A percentile compares a stretch with the other conserved stretches of the same genome.
phyloP scores from a whole-genome alignment of 495 filamentous ascomycete species.

The Penicillium manginii region DNA sequence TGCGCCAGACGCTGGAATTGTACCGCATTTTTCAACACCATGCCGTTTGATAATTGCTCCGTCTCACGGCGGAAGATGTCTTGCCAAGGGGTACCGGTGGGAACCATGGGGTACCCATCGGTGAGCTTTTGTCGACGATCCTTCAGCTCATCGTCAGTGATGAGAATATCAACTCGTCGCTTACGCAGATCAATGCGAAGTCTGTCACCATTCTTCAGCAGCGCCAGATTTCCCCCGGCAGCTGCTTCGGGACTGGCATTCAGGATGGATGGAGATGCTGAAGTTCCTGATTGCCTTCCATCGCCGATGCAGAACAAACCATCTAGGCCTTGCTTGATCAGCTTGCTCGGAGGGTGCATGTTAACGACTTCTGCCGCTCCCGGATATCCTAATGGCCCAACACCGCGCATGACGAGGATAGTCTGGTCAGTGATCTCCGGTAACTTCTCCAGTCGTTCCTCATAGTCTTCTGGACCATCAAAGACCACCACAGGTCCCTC shows the following conservation, averaged over 20 bases:
- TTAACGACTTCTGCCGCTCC: slow-evolving; percentile 61
- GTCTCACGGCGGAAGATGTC: slow-evolving; percentile 56
- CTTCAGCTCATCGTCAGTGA: slow-evolving; percentile 64
- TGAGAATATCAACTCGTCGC: slow-evolving; percentile 55
- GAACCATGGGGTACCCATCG: slow-evolving; percentile 30
- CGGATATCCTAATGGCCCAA: slow-evolving; percentile 57
- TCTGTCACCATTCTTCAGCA: slow-evolving; percentile 57
- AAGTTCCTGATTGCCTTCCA: slow-evolving; percentile 59
- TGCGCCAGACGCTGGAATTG: slow-evolving; percentile 58
- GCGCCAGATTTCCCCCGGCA: slow-evolving; percentile 60
- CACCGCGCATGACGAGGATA: slow-evolving; percentile 58
- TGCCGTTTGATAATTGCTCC: slow-evolving; percentile 54
- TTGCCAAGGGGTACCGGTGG: slow-evolving; percentile 50
- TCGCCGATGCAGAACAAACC: slow-evolving; percentile 60
- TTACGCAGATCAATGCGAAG: slow-evolving; percentile 60
- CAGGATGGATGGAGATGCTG: slow-evolving; percentile 57
- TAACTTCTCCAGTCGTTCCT: slow-evolving; percentile 49
- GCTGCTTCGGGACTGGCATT: slow-evolving; percentile 63
- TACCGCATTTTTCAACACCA: slow-evolving; percentile 54
- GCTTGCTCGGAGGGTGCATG: slow-evolving; percentile 55
- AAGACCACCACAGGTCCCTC: slow-evolving; percentile 55
- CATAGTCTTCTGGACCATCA: slow-evolving; percentile 58
- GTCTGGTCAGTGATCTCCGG: slow-evolving; percentile 50
- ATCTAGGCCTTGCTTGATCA: slow-evolving; percentile 50
- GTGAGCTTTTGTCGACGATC: slow-evolving; percentile 58